Conservation (phyloP, 208 protist genomes). For the Trypanosoma theileri region DNA sequence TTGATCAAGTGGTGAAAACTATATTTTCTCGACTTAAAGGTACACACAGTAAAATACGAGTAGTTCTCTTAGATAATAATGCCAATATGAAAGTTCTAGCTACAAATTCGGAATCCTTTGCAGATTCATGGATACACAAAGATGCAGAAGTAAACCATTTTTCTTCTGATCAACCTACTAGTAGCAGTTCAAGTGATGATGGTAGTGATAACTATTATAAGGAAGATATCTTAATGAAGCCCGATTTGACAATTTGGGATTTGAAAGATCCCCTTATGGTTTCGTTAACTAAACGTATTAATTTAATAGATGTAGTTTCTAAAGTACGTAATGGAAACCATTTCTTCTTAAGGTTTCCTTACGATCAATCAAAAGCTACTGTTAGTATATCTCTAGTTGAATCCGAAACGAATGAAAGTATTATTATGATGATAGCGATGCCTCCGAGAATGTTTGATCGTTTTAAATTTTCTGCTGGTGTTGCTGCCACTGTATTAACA, state of each 20-base stretch:
- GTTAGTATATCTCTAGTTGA: neutral
- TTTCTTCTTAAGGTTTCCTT: constrained; percentile 6
- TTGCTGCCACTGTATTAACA: neutral
- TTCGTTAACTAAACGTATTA: neutral
- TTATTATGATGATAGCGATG: neutral
- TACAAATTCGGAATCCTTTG: no score
- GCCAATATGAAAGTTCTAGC: neutral
- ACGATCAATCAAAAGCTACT: neutral
- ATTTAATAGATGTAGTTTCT: constrained; percentile 3
- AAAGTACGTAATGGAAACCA: neutral
- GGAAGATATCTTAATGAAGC: neutral
- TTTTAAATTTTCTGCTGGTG: neutral
- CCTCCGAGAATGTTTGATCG: neutral
- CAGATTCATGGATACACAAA: no score
- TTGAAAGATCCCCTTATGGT: constrained; percentile 10
- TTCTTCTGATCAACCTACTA: neutral
- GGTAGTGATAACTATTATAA: neutral
- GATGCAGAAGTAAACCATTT: no score
- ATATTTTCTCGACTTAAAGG: neutral
- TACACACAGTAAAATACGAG: neutral
- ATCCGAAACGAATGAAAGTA: neutral
- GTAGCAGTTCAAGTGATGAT: neutral
- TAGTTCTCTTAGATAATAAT: constrained; percentile 10
- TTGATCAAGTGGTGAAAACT: neutral
- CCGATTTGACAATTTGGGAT: no score